phyloP scores from a whole-genome alignment of 164 flowering plant genomes.

The Tetracentron sinense region DNA sequence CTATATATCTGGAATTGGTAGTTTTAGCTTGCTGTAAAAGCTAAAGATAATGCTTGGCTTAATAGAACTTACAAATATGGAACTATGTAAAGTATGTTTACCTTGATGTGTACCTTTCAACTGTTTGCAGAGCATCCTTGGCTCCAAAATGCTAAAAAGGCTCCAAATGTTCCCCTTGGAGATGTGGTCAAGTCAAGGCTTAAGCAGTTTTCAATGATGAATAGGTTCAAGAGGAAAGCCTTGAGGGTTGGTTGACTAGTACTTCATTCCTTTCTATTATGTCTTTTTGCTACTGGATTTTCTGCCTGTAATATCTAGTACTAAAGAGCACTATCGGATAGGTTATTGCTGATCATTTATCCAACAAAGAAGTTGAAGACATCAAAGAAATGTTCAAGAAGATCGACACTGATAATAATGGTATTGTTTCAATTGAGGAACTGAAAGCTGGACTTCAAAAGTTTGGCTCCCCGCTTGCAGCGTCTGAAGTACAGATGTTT shows the following conservation, averaged over 20 bases:
- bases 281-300: background rate
- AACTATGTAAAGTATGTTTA: background rate
- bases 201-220: constrained; percentile 92
- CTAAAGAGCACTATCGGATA: constrained; percentile 18
- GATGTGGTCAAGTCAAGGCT: constrained; percentile 88
- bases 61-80: too few relatives aligned
- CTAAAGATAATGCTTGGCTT: background rate
- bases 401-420: constrained; percentile 79
- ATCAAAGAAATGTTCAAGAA: constrained; percentile 75
- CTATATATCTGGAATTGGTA: background rate
- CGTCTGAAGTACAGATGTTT: constrained; percentile 81
- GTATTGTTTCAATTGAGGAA: constrained; percentile 67
- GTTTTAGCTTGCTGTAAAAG: background rate
- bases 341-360: constrained; percentile 91
- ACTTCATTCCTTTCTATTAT: background rate
- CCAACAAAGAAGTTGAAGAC: constrained; percentile 77
- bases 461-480: constrained; percentile 65
- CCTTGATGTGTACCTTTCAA: constrained; percentile 2
- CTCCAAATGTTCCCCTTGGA: constrained; percentile 90
- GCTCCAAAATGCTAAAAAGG: constrained; percentile 89
- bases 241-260: constrained; percentile 54
- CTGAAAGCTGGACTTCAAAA: constrained; percentile 66
- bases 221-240: constrained; percentile 88
- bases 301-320: background rate
- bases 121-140: constrained; percentile 71